Base-by-base conservation (phyloP, 495 filamentous ascomycete genomes). In the Aspergillus ostianus region DNA sequence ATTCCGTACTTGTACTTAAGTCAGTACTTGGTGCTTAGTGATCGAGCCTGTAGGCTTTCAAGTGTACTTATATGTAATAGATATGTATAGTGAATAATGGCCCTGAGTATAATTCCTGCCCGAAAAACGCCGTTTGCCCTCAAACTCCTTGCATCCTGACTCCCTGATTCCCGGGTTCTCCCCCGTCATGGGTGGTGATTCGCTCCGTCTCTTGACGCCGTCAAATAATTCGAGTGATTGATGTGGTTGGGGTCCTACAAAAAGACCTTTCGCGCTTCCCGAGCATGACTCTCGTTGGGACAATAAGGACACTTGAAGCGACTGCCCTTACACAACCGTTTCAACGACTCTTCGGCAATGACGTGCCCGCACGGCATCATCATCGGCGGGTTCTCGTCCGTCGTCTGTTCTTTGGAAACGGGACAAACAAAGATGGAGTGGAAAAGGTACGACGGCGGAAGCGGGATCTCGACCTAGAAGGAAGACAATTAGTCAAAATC, bases 291-390 rank as follows among this genome's bases (percentile, higher is more conserved):
- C 74, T 98, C 95, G 53, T 74, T 85, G 4, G 94, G 94, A 69
- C 94, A 99, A 68, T 99, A 99, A 0, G 94, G 95, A 64, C 94
- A 99, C 71, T 98, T 99, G 78, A 96, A 90, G 51, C 87, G 73
- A 36, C 74, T 82, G 0, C 90, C 88, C 76, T 94, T 97, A 52
- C 86, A 87, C 44, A 96, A 71, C 56, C 84, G 82, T 59, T 85
- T 82, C 51, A 99, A 74, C 6, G 86, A 90, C 73, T 97, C 93
- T 56, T 87, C 82, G 18, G 91, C 90, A 56, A 99, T 86, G 29
- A 98, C 93, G 71, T 99, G 94, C 7, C 94, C 94, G 66, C 94
- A 99, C 3, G 92, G 92, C 73, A 99, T 88, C 85, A 97, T 96
- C 89, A 97, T 94, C 2, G 94, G 94, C 18, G 94, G 93, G 70